Percentiles rank a stretch among this genome's conserved stretches.
phyloP scores from a whole-genome alignment of 176 grass and related monocot genomes.

The Puya raimondii region DNA sequence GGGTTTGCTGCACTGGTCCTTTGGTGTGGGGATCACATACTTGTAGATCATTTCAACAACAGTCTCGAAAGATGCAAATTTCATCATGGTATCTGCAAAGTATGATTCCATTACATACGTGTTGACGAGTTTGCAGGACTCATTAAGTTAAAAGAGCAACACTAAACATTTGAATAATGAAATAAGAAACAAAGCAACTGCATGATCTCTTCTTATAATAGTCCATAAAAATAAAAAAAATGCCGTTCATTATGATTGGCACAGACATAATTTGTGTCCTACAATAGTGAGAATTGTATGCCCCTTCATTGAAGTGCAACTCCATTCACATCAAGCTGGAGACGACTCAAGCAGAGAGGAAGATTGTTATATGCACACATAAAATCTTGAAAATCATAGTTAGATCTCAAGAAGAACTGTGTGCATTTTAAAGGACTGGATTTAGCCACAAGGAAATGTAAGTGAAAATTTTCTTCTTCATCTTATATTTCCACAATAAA shows the following conservation, averaged over 20 bases:
- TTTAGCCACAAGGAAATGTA: too few relatives aligned
- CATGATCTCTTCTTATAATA: too few relatives aligned
- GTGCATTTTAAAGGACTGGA: not conserved
- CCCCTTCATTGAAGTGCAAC: slow-evolving; percentile 33
- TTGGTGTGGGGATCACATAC: slow-evolving; percentile 47
- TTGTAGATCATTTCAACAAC: slow-evolving; percentile 72
- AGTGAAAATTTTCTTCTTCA: too few relatives aligned
- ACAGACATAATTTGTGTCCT: too few relatives aligned
- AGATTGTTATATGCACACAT: slow-evolving; percentile 5
- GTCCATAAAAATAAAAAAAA: too few relatives aligned
- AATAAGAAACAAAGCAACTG: too few relatives aligned
- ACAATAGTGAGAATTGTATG: slow-evolving; percentile 2
- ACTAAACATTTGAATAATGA: not conserved
- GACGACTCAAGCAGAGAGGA: slow-evolving; percentile 37
- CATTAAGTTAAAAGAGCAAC: not conserved
- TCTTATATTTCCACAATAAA: too few relatives aligned
- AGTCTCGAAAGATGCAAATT: slow-evolving; percentile 63
- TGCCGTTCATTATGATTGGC: not conserved
- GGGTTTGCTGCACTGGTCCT: slow-evolving; percentile 64
- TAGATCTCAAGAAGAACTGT: not conserved
- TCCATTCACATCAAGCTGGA: slow-evolving; percentile 21
- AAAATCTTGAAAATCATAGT: not conserved
- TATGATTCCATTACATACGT: not conserved
- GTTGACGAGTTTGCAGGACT: not conserved
- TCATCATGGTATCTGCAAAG: slow-evolving; percentile 82